Conservation (phyloP, 352 stramenopile genomes). For the Paralagenidium karlingii region DNA sequence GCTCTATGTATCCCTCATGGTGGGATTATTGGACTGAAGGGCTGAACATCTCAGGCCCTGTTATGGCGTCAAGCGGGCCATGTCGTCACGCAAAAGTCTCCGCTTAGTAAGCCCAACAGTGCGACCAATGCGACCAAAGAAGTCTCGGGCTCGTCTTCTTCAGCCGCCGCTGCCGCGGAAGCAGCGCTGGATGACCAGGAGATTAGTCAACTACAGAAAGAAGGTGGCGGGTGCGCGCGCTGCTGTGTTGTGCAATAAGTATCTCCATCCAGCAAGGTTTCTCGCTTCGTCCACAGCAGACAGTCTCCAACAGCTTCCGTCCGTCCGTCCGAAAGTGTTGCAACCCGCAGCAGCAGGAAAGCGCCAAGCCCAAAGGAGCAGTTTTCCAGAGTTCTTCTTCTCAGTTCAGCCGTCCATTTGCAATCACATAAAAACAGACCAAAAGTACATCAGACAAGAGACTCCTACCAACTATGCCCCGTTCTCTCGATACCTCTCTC, state of each 20-base stretch:
- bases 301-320: background rate
- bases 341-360: background rate
- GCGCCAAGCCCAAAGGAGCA: background rate
- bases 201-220: too few species aligned
- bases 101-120: too few species aligned
- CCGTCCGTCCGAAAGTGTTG: background rate
- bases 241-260: conserved; percentile 66
- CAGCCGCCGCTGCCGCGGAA: too few species aligned
- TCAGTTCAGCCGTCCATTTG: background rate
- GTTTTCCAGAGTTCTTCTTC: background rate
- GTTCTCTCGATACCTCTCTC: too few species aligned
- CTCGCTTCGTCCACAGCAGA: conserved; percentile 2
- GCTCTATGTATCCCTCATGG: background rate
- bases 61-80: conserved; percentile 72
- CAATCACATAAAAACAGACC: too few species aligned
- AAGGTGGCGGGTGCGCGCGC: conserved; percentile 28
- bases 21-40: background rate
- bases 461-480: too few species aligned
- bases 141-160: too few species aligned
- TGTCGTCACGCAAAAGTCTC: conserved; percentile 69
- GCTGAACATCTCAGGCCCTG: conserved; percentile 23
- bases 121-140: too few species aligned
- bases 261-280: too few species aligned
- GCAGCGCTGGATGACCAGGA: conserved; percentile 9
- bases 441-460: background rate